Evolutionary conservation across 352 stramenopile genomes (phyloP), one percentile per base, ranked within the genome.

Genomic region (Blastocystis sp.): DNA sequence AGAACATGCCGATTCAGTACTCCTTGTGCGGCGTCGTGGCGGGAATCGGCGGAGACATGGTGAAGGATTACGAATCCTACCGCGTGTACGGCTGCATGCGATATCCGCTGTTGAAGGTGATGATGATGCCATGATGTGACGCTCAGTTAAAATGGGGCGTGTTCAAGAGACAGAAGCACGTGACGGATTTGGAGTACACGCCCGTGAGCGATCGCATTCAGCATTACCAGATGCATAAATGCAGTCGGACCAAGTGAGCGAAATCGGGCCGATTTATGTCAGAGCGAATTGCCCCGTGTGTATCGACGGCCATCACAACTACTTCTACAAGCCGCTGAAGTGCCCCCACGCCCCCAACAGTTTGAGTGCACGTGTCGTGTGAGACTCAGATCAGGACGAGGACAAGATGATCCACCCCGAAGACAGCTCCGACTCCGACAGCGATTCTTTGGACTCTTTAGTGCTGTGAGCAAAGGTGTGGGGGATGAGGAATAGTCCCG

Each of bases 31-130:
- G 78, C 3, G 40, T 88, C 2, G 78, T 88, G 7, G 64, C 64
- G 23, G 78, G 78, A 9, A 79, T 88, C 34, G 78, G 78, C n/a
- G 78, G 78, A 21, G 78, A 88, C 41, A 88, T 88, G 78, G 78
- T 88, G 41, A 23, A 76, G n/a, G 78, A 88, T 34, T 88, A 88
- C 52, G 78, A 88, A 43, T 19, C 14, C 10, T 88, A 79, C 43
- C 64, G 78, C n/a, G 28, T 41, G n/a, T 88, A 88, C 48, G 67
- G 67, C 3, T 88, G 78, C 48, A n/a, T 88, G 38, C 60, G 78
- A 2, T 88, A 88, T 60, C 64, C 64, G 28, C 34, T 76, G 40
- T 79, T 88, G 34, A 88, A 88, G 45, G 78, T 88, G 14, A 4
- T 1, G 23, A 11, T 21, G 23, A 19, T 7, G 41, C 9, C 34